phyloP scores from a whole-genome alignment of 306 rosid genomes.

The Rosa lucieae region DNA sequence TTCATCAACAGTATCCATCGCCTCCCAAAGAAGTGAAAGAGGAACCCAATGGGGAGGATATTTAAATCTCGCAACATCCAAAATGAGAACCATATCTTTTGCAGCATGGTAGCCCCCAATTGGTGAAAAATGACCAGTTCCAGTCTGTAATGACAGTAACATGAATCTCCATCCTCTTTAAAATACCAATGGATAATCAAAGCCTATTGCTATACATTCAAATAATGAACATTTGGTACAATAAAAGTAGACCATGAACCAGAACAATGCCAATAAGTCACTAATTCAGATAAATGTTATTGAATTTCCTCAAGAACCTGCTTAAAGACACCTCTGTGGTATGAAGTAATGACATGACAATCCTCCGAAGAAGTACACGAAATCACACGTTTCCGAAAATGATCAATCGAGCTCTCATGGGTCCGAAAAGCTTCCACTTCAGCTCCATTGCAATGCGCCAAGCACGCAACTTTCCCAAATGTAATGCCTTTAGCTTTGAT shows the following conservation, averaged over 20 bases:
- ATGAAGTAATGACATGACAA: slow-evolving; percentile 70
- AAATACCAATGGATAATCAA: background rate
- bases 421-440: slow-evolving; percentile 63
- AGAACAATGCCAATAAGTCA: background rate
- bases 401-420: slow-evolving; percentile 45
- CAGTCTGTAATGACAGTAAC: slow-evolving; percentile 61
- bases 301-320: slow-evolving; percentile 45
- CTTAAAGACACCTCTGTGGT: slow-evolving; percentile 56
- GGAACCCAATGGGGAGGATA: slow-evolving; percentile 99
- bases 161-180: slow-evolving; percentile 20
- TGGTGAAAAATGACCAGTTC: slow-evolving; percentile 91
- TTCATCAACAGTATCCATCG: slow-evolving; percentile 64
- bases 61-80: slow-evolving; percentile 96
- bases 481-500: slow-evolving; percentile 73
- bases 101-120: slow-evolving; percentile 84
- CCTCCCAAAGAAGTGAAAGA: slow-evolving; percentile 77
- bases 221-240: background rate
- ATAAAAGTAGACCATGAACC: background rate
- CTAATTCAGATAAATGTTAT: too few species aligned
- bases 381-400: slow-evolving; percentile 56
- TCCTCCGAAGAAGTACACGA: slow-evolving; percentile 58
- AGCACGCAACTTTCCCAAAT: slow-evolving; percentile 84
- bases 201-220: background rate
- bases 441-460: slow-evolving; percentile 93
- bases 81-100: slow-evolving; percentile 81